Conservation (phyloP, 371 early-diverging fungal species). For the Mucor racemosus region DNA sequence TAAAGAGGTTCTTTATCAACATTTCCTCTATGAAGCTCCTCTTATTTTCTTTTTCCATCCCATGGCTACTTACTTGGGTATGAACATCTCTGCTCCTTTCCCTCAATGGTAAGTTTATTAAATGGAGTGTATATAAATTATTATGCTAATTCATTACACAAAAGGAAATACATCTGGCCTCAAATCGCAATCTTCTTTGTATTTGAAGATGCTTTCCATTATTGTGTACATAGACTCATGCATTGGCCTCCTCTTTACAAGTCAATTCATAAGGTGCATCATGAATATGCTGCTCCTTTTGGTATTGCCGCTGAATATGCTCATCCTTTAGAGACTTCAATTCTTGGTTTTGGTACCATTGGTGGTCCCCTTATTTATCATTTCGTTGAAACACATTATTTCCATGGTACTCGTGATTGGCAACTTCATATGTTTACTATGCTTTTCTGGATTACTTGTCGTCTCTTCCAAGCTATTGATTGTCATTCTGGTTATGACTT, state of each 20-base stretch:
- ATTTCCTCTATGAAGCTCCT: constrained; percentile 84
- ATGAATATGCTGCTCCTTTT: constrained; percentile 92
- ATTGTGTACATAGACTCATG: constrained; percentile 84
- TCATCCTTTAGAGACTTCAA: constrained; percentile 80
- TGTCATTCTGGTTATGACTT: constrained; percentile 96
- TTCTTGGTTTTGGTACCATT: constrained; percentile 80
- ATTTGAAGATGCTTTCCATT: constrained; percentile 85
- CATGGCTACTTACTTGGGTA: constrained; percentile 80
- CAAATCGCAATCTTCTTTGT: constrained; percentile 81
- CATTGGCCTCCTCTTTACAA: constrained; percentile 92
- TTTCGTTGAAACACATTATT: constrained; percentile 66
- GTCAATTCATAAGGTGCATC: constrained; percentile 92
- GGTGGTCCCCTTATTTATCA: constrained; percentile 72
- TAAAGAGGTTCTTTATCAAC: constrained; percentile 70
- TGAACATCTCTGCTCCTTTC: constrained; percentile 87
- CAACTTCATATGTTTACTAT: constrained; percentile 82
- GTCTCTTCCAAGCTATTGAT: constrained; percentile 88
- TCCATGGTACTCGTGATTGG: constrained; percentile 44
- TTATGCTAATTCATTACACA: too few relatives aligned
- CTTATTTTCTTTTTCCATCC: constrained; percentile 90
- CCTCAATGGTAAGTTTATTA: constrained; percentile 72
- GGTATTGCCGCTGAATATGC: constrained; percentile 91
- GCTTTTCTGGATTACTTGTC: constrained; percentile 78
- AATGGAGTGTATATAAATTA: too few relatives aligned
- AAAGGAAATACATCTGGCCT: constrained; percentile 24